Evolutionary conservation across 1,284 basidiomycete genomes (phyloP).

Genomic region (Cutaneotrichosporon sp.): DNA sequence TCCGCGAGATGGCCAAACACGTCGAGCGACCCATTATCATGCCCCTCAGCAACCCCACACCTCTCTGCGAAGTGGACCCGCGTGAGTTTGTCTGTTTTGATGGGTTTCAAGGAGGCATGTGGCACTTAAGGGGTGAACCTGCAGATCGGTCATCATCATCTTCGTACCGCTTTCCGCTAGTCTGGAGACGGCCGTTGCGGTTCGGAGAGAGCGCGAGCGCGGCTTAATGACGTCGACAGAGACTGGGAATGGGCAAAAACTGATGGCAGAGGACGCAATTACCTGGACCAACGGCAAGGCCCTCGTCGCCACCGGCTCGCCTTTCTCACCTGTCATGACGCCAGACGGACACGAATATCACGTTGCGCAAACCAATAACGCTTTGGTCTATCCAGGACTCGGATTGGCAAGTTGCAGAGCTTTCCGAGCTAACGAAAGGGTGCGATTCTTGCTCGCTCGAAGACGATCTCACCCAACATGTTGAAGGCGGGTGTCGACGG

Average conservation of each 20-base stretch:
- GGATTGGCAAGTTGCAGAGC: too few species aligned
- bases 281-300: constrained; percentile 72
- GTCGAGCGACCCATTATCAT: constrained; percentile 76
- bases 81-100: constrained; percentile 18
- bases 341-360: constrained; percentile 57
- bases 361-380: constrained; percentile 58
- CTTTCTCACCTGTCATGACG: constrained; percentile 71
- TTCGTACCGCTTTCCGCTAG: too few species aligned
- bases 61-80: constrained; percentile 71
- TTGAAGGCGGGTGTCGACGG: constrained; percentile 67
- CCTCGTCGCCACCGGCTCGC: constrained; percentile 75
- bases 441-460: constrained; percentile 63
- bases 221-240: too few species aligned
- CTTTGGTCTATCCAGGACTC: constrained; percentile 74
- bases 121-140: too few species aligned
- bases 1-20: constrained; percentile 65
- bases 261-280: constrained; percentile 34
- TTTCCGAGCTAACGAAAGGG: neutral
- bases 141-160: too few species aligned
- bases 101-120: too few species aligned
- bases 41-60: constrained; percentile 77
- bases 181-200: too few species aligned
- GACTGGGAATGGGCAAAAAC: neutral
- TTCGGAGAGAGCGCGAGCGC: too few species aligned
- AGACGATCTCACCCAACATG: constrained; percentile 64